Evolutionary conservation across 306 rosid species (phyloP).

Genomic region (Adenanthera pavonina): DNA sequence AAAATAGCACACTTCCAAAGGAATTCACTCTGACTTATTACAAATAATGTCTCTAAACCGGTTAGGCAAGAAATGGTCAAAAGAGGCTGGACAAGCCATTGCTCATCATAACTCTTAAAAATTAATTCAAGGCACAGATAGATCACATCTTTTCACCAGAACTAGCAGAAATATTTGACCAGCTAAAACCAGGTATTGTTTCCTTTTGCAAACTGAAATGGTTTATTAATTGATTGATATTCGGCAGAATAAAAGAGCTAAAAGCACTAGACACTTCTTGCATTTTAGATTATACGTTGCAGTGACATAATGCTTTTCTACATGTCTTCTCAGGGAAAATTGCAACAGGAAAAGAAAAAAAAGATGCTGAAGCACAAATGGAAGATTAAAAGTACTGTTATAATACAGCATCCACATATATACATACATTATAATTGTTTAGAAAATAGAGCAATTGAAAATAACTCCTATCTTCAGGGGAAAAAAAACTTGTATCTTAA

Average conservation of each 20-base stretch:
- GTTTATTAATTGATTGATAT: constrained; percentile 5
- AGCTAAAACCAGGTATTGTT: constrained; percentile 12
- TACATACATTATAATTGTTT: neutral
- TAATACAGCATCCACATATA: neutral
- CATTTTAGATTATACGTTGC: neutral
- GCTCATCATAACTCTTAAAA: neutral
- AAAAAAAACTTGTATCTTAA: neutral
- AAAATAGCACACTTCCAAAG: neutral
- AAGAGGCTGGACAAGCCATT: neutral
- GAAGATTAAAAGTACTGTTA: neutral
- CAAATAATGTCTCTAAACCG: neutral
- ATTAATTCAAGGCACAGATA: neutral
- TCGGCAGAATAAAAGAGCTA: neutral
- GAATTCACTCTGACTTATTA: neutral
- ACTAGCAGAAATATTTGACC: constrained; percentile 19
- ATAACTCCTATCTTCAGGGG: neutral
- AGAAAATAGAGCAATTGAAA: constrained; percentile 25
- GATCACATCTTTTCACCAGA: constrained; percentile 9
- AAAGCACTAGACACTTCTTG: neutral
- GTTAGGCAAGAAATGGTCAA: neutral
- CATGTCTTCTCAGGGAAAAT: neutral
- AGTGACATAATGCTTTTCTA: neutral
- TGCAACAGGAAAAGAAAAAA: neutral
- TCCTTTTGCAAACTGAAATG: constrained; percentile 4
- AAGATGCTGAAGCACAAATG: too few species aligned